Evolutionary conservation across 2,329 filamentous ascomycete genomes (phyloP).

Genomic region (Huntiella abstrusa): DNA sequence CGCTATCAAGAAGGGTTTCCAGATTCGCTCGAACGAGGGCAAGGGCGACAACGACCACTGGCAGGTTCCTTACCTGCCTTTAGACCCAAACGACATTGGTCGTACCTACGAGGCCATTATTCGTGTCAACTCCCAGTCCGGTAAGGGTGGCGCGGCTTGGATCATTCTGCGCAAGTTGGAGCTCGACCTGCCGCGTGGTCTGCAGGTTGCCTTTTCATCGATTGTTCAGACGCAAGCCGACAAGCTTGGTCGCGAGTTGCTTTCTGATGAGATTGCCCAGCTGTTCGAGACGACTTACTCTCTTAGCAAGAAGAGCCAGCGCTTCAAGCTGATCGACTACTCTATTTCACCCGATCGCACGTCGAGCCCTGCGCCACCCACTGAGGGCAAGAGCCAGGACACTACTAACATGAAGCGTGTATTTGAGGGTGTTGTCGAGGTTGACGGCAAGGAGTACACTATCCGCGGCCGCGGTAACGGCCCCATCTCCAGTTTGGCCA

Average conservation of each 20-base stretch:
- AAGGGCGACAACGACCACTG: constrained; percentile 48
- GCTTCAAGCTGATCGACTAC: constrained; percentile 81
- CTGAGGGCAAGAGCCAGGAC: constrained; percentile 51
- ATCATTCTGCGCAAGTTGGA: constrained; percentile 77
- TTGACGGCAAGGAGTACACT: constrained; percentile 62
- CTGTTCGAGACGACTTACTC: constrained; percentile 85
- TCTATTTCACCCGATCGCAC: constrained; percentile 73
- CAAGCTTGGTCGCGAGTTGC: constrained; percentile 61
- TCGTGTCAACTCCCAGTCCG: constrained; percentile 88
- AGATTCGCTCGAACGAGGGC: constrained; percentile 43
- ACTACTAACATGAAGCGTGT: constrained; percentile 61
- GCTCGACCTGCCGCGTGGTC: constrained; percentile 77
- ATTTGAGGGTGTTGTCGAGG: constrained; percentile 68
- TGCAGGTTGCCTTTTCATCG: constrained; percentile 80
- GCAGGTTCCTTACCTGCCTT: constrained; percentile 78
- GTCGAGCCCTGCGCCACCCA: constrained; percentile 48
- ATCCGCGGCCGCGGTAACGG: constrained; percentile 73
- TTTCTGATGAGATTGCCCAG: constrained; percentile 62
- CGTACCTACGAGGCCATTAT: constrained; percentile 97
- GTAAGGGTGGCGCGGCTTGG: constrained; percentile 89
- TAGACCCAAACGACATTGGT: constrained; percentile 85
- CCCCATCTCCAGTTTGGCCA: constrained; percentile 72
- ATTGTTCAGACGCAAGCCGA: constrained; percentile 74
- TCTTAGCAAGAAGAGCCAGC: constrained; percentile 54
- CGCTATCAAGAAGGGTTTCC: constrained; percentile 86